Conservation (phyloP, 2,329 filamentous ascomycete genomes). For the Lachnellula hyalina region DNA sequence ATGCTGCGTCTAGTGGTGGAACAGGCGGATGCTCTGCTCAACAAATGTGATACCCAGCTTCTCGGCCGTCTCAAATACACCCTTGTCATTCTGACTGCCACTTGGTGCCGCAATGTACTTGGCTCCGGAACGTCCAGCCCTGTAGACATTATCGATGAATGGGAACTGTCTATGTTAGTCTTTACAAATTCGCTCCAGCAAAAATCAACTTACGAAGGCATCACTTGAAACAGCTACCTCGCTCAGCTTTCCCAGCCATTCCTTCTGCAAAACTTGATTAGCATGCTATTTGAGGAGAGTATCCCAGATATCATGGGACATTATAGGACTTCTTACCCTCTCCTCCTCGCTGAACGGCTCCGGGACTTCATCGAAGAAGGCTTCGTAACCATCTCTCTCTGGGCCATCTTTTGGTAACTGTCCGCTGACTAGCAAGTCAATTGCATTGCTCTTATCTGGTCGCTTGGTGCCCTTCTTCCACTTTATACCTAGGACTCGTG, state of each 20-base stretch:
- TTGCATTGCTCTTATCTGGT: conserved; percentile 95
- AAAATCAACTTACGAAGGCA: conserved; percentile 69
- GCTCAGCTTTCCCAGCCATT: conserved; percentile 77
- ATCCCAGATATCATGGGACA: background rate
- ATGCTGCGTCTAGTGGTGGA: conserved; percentile 69
- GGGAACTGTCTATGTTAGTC: conserved; percentile 63
- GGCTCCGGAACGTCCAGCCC: conserved; percentile 78
- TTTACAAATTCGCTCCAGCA: background rate
- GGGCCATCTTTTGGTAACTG: conserved; percentile 77
- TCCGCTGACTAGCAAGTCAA: conserved; percentile 89
- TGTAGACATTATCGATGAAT: conserved; percentile 97
- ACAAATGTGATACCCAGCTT: conserved; percentile 91
- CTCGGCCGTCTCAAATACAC: conserved; percentile 84
- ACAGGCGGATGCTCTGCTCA: conserved; percentile 87
- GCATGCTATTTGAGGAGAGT: background rate
- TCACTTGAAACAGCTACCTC: conserved; percentile 87
- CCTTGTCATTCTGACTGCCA: conserved; percentile 79
- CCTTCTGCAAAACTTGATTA: conserved; percentile 38
- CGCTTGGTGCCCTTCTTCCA: conserved; percentile 98
- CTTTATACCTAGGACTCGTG: conserved; percentile 78
- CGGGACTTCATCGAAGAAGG: conserved; percentile 85
- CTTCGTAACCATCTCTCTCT: conserved; percentile 83
- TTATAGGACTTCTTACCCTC: conserved; percentile 37
- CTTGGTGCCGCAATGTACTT: conserved; percentile 95
- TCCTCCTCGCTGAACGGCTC: conserved; percentile 76